Base-by-base conservation (phyloP, 352 stramenopile species). In the Phytophthora syringae region DNA sequence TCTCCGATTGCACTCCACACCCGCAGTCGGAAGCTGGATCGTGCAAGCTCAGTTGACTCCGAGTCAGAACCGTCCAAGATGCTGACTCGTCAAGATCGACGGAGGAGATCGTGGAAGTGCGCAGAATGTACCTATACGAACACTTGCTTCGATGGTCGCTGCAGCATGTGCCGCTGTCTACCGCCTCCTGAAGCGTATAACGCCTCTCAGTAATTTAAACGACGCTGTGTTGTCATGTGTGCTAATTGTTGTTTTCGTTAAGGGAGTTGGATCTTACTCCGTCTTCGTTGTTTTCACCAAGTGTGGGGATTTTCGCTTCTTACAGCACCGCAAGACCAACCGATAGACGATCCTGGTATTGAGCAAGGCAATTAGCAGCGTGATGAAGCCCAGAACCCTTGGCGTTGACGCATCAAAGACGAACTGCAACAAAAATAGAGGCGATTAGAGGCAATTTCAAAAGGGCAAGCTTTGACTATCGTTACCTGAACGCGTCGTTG, bases 121-220 rank as follows among this genome's bases (percentile, higher is more conserved):
- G 16, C 40, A 21, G 60, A 84, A 50, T 92, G 84, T 71, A 92
- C 84, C 16, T 92, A 79, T 52, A 78, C 85, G 48, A 92, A 92
- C 65, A 89, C 78, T 40, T 92, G 84, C 70, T 90, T 92, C 34
- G 80, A 89, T 50, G 79, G 60, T 18, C 60, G 70, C 27, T 92
- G 84, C 72, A 86, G 80, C 56, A 92, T 92, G 81, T 92, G 81
- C 62, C 76, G 70, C 49, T 71, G 71, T 32, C 20, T 70, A 24
- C 62, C 69, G 48, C 66, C 70, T 40, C 43, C 60, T 15, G 70
- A 74, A 25, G 56, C 60, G 0, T 72, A 61, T 60, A 47, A 30
- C 48, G 51, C 20, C 24, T 79, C 48, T 16, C 49, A 73, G 36
- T 66, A 67, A 70, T 63, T 74, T 74, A 64, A 66, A 42, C 27